Evolutionary conservation across 352 stramenopile genomes (phyloP), one percentile per base, ranked within the genome.

Genomic region (Phytophthora pluvialis): DNA sequence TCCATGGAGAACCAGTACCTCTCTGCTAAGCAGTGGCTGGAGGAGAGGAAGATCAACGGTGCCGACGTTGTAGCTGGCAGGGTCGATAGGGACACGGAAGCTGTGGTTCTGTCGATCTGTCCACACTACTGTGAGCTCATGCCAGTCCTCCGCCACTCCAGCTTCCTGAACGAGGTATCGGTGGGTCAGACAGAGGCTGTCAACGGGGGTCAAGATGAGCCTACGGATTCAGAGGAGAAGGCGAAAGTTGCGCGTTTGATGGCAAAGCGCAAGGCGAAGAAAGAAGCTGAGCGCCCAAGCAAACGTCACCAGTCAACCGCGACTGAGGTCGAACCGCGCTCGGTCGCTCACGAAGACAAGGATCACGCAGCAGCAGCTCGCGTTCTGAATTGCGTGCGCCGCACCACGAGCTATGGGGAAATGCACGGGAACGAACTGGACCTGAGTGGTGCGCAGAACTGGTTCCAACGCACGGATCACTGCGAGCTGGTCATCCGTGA

Each of bases 81-180:
- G 3, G 36, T 42, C 6, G 45, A 60, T 57, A 15, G 29, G 42
- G 56, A 76, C 4, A 59, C 70, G 10, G 53, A 68, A 12, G 16
- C 4, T 6, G 45, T 55, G 5, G 60, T 78, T 46, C 26, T 63
- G 12, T 33, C 48, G 7, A 28, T 73, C n/a, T 80, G 72, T 46
- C 59, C 55, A 21, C 33, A 73, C 28, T 80, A 64, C 26, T 35
- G 54, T n/a, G 49, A 65, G 28, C 38, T 80, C 15, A 16, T 52
- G 29, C 60, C 52, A 29, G 33, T 64, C 12, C 31, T 64, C 43
- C 26, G 38, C 11, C 38, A 60, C 31, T 66, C 40, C n/a, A 35
- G 18, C 8, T 60, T 26, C 29, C 15, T 66, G 9, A 66, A 60
- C 39, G 39, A 51, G 4, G 8, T 38, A n/a, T n/a, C n/a, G 15